Evolutionary conservation across 2,329 filamentous ascomycete genomes (phyloP), one percentile per base, ranked within the genome.

Genomic region (Coleophoma eucalyptorum): DNA sequence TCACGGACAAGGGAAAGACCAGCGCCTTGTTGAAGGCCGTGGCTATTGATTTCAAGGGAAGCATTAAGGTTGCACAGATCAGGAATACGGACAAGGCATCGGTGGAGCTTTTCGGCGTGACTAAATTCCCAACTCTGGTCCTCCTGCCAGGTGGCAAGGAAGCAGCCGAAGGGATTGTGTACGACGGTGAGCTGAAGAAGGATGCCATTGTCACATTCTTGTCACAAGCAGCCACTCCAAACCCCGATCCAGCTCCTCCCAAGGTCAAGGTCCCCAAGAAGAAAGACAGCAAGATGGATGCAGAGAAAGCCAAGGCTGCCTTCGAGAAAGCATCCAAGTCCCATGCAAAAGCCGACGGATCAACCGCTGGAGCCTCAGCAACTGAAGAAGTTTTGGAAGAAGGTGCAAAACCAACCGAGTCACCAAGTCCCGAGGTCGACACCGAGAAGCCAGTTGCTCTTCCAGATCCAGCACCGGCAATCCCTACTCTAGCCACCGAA

Each of bases 1-100:
- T 99, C 70, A 95, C 89, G 2, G 89, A 96, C 50, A 99, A 97
- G 75, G 90, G 91, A 19, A 86, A 87, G 5, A 93, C 89, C 0
- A 93, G 89, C 65, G 83, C 91, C 11, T 76, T 96, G 20, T 72
- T 97, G 57, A 89, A 88, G 68, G 86, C 90, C 54, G 69, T 97
- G 49, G 92, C 94, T 6, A 90, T 97, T 61, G 94, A 97, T 66
- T 99, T 93, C 69, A 77, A 94, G 21, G 91, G 86, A 34, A 81
- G 83, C 50, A 83, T 97, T 55, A 78, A 80, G 3, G 77, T 99
- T 34, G 93, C 84, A 8, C 93, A 97, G 69, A 80, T 96, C 50
- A 83, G 91, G 51, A 78, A 63, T 46, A 62, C 58, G 10, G 79
- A 87, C 72, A 96, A 92, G 48, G 79, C 77, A 38, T 79, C 86